Base-by-base conservation (phyloP, 140 eudicot genomes). In the Erigeron philadelphicus region DNA sequence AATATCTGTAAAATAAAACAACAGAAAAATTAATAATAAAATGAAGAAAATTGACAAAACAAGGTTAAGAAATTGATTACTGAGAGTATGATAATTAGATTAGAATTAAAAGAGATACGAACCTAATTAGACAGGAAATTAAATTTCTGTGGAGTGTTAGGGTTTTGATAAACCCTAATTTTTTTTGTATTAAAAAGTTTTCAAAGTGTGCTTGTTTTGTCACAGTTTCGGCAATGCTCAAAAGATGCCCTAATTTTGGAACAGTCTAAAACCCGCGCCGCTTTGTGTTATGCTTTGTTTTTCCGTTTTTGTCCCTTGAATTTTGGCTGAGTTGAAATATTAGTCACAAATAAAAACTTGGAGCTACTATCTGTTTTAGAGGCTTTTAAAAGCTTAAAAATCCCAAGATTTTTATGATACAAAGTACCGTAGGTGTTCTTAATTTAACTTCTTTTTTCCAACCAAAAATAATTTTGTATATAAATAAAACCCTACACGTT, bases 151-250 rank as follows among this genome's bases (percentile, higher is more conserved):
- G 12, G 35, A 16, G 55, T 8, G 17, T 64, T 64, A 18, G 77
- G 81, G 73, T 77, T 77, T 77, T 71, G 63, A n/a, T 71, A 71
- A 77, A 71, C 59, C 81, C 68, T 45, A 46, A 31, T 41, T 31
- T 11, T 73, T 57, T 21, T 9, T 55, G n/a, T n/a, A 0, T 8
- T 19, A 9, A 1, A 18, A 9, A 11, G 18, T 57, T 18, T 17
- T 18, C 25, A 21, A 21, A 21, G 25, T 21, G 25, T 8, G 13
- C 18, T 9, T 7, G 31, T 52, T 52, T 11, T 60, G 41, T 53
- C 45, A 46, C 60, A 50, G 10, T 21, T 11, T 52, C 63, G 63
- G 63, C 42, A 57, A 57, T 57, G 63, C 21, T n/a, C 21, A 38
- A 38, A 57, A 58, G 47, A 67, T 67, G 79, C 79, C 79, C 70